Evolutionary conservation across 768 basidiomycete genomes (phyloP), one percentile per base, ranked within the genome.

Genomic region (Russula lepida): DNA sequence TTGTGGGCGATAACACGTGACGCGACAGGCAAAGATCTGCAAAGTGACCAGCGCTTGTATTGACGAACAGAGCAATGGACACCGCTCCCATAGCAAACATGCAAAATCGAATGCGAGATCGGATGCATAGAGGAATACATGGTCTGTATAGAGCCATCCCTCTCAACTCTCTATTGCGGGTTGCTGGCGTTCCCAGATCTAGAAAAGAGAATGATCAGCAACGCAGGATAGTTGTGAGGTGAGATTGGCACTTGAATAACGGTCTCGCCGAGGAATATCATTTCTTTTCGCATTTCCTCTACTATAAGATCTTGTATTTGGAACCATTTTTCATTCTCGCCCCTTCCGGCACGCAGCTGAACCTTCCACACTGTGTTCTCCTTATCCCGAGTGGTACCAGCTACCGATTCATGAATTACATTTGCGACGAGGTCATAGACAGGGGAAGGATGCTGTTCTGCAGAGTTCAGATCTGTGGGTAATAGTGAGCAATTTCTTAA

Each of bases 261-360:
- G n/a, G 89, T 92, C 73, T 98, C 97, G 28, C 95, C 95, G 37
- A 99, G 77, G 71, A 97, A 94, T 56, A 99, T 95, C 92, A 99
- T 94, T 70, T 97, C 93, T 73, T 90, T 92, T 60, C 93, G 79
- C n/a, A 92, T 89, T 69, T 98, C 95, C 71, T 93, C 89, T 11
- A 99, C 95, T 63, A 95, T 89, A 59, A 99, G 78, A 76, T 99
- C 95, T 73, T 98, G 93, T 53, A 98, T 87, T 77, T 92, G 86
- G 72, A 91, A 89, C 97, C 97, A 98, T 70, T 88, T 92, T 73
- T 98, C 95, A 53, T 77, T 80, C 64, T 94, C 89, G 37, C 85
- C 86, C 19, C 84, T 82, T 30, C 83, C 83, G 53, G 84, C 85
- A 62, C 88, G 82, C 54, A 94, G 79, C 74, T 95, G 89, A 30